Conservation (phyloP, 2,329 filamentous ascomycete genomes). For the Colletotrichum sansevieriae region DNA sequence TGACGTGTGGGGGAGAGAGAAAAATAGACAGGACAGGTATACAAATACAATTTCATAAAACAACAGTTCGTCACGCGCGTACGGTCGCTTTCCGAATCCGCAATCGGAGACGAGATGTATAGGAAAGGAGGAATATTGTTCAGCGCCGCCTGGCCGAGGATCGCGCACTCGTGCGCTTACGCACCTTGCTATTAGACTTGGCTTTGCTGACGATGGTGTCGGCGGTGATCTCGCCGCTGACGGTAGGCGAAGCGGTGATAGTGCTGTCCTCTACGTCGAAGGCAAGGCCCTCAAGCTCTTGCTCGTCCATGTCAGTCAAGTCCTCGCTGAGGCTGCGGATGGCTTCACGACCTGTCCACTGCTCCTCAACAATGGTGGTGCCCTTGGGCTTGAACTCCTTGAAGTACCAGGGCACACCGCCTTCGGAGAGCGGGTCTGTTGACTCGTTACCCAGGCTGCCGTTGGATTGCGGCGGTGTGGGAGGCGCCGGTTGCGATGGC, state of each 20-base stretch:
- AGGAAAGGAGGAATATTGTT: neutral
- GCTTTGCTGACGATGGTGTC: constrained; percentile 46
- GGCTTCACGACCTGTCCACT: constrained; percentile 79
- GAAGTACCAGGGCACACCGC: constrained; percentile 91
- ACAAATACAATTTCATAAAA: constrained; percentile 38
- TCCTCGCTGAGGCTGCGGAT: constrained; percentile 81
- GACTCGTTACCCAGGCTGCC: constrained; percentile 64
- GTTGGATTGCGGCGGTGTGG: constrained; percentile 77
- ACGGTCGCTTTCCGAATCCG: neutral
- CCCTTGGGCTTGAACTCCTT: constrained; percentile 83
- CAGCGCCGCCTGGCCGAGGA: constrained; percentile 51
- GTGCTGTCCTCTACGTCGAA: constrained; percentile 65
- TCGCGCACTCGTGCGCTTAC: constrained; percentile 50
- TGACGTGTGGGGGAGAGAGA: neutral
- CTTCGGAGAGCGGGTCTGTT: constrained; percentile 71
- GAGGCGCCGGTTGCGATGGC: constrained; percentile 60
- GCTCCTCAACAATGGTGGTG: constrained; percentile 83
- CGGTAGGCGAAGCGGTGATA: constrained; percentile 55
- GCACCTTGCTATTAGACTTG: constrained; percentile 47
- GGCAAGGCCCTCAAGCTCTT: constrained; percentile 81
- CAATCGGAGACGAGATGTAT: neutral
- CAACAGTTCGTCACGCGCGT: constrained; percentile 20
- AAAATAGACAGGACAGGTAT: constrained; percentile 1
- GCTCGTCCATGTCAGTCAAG: constrained; percentile 91
- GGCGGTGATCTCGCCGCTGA: constrained; percentile 38